Evolutionary conservation across 495 filamentous ascomycete species (phyloP).

Genomic region (Poronia punctata): DNA sequence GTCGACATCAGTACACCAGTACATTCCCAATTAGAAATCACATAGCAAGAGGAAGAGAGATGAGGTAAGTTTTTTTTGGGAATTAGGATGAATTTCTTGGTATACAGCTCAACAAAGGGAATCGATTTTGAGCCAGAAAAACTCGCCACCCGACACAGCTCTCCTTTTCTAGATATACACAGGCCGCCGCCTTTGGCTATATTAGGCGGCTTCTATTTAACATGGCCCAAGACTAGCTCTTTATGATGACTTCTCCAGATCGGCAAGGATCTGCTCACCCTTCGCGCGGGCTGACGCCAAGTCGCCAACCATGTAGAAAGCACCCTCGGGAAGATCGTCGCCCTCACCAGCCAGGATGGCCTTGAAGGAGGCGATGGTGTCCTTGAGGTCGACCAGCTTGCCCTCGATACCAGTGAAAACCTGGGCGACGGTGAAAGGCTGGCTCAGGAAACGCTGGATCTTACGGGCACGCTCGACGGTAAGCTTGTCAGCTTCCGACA

Average conservation of each 20-base stretch:
- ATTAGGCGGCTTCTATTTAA: constrained; percentile 25
- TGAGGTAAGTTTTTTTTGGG: not conserved
- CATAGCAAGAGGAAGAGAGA: not conserved
- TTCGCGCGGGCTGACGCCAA: constrained; percentile 87
- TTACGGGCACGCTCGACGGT: constrained; percentile 99
- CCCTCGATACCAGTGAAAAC: constrained; percentile 99
- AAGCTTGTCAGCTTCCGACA: constrained; percentile 97
- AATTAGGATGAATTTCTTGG: constrained; percentile 25
- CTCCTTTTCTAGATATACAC: constrained; percentile 34
- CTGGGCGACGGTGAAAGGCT: constrained; percentile 98
- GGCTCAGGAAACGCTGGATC: constrained; percentile 97
- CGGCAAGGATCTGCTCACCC: constrained; percentile 99
- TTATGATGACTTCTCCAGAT: constrained; percentile 71
- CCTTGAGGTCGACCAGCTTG: constrained; percentile 93
- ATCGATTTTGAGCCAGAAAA: constrained; percentile 27
- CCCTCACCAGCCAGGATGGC: constrained; percentile 90
- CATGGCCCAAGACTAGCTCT: constrained; percentile 27
- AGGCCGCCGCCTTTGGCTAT: constrained; percentile 17
- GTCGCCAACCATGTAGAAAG: constrained; percentile 98
- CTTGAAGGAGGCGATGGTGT: constrained; percentile 97
- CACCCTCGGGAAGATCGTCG: constrained; percentile 92
- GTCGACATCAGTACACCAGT: too few relatives aligned
- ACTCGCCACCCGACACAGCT: constrained; percentile 23
- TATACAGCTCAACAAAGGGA: constrained; percentile 31
- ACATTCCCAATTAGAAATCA: too few relatives aligned